Conservation (phyloP, 345 rosid species). For the Citrus maxima region DNA sequence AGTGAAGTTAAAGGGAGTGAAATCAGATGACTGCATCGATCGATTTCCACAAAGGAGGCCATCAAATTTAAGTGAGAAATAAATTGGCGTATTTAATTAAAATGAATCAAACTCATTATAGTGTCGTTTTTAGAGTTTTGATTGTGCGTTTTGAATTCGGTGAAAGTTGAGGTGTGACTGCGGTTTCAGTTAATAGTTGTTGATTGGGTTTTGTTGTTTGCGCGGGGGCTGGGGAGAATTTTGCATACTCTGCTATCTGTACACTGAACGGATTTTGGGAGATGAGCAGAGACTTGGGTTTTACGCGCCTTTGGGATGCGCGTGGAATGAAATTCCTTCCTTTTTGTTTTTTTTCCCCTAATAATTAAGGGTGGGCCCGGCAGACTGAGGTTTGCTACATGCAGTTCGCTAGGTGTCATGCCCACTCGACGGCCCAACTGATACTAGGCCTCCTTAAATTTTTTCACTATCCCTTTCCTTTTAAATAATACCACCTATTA, state of each 20-base stretch:
- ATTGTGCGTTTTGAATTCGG: not conserved
- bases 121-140: not conserved
- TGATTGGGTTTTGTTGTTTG: not conserved
- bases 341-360: rapidly evolving
- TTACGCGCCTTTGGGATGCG: not conserved
- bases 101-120: not conserved
- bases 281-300: not conserved
- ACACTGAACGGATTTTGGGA: not conserved
- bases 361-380: too few relatives aligned
- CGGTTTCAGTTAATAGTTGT: not conserved
- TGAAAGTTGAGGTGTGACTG: not conserved
- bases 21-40: conserved; percentile 36
- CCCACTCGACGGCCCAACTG: too few relatives aligned
- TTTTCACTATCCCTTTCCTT: too few relatives aligned
- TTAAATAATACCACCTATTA: too few relatives aligned
- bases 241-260: not conserved
- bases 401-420: not conserved
- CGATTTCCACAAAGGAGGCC: conserved; percentile 40
- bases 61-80: conserved; percentile 15
- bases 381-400: not conserved
- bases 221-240: not conserved
- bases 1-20: conserved; percentile 37
- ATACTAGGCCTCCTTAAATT: too few relatives aligned
- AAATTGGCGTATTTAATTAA: not conserved
- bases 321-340: not conserved